A percentile compares a stretch with the other conserved stretches of the same genome.
Conservation (phyloP, 192 early-diverging fungal genomes). For the Coemansia sp. region DNA sequence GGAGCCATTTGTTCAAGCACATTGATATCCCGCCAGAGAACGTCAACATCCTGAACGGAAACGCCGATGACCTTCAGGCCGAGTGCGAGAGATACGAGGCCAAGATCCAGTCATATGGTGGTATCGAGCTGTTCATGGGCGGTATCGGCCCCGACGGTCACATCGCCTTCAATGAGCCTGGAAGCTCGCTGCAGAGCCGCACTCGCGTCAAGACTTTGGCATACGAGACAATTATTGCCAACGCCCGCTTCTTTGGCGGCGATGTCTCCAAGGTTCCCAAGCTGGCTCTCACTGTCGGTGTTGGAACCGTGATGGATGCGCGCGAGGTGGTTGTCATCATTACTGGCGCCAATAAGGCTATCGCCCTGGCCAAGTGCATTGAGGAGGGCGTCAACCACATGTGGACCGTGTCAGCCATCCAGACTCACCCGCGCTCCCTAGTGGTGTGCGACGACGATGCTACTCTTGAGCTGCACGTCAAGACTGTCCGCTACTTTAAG, state of each 20-base stretch:
- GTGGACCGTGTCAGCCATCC: conserved; percentile 88
- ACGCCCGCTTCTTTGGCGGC: conserved; percentile 85
- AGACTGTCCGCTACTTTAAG: conserved; percentile 91
- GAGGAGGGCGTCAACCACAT: conserved; percentile 88
- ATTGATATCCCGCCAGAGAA: conserved; percentile 81
- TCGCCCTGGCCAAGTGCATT: conserved; percentile 85
- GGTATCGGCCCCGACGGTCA: conserved; percentile 92
- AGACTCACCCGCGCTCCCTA: conserved; percentile 78
- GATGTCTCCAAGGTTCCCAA: conserved; percentile 89
- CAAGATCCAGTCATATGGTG: conserved; percentile 78
- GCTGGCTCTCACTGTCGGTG: conserved; percentile 87
- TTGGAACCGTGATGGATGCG: conserved; percentile 86
- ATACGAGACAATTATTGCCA: conserved; percentile 88
- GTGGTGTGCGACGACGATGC: conserved; percentile 91
- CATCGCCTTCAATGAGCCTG: conserved; percentile 92
- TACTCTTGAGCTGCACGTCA: conserved; percentile 85
- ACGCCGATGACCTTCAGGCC: conserved; percentile 77
- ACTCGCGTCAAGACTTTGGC: conserved; percentile 89
- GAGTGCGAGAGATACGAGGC: conserved; percentile 83
- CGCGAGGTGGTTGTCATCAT: conserved; percentile 85
- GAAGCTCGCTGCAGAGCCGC: conserved; percentile 77
- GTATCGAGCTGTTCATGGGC: conserved; percentile 88
- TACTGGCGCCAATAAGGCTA: conserved; percentile 84
- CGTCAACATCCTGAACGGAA: conserved; percentile 86
- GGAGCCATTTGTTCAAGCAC: conserved; percentile 88